Evolutionary conservation across 2,329 filamentous ascomycete genomes (phyloP), one percentile per base, ranked within the genome.

Genomic region (Xylaria digitata): DNA sequence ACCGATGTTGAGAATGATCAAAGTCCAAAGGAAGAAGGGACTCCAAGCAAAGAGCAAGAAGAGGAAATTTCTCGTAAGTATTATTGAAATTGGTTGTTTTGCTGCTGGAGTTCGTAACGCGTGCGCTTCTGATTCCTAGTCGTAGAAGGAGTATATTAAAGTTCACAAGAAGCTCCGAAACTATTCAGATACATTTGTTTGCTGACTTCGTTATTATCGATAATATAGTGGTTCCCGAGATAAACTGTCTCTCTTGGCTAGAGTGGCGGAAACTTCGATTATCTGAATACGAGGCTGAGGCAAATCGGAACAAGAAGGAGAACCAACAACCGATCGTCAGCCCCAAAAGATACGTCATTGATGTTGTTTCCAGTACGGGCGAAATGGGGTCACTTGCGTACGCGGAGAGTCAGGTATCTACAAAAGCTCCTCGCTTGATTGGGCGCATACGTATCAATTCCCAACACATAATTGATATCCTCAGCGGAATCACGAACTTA

Each of bases 371-470:
- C 15, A 42, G 48, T 23, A 26, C 13, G 13, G 59, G 50, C n/a
- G 46, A 50, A 8, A 37, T 53, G 50, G 42, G 30, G 2, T 15
- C 54, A 32, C 42, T 42, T 34, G 40, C 54, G 26, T 57, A 61
- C 53, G 34, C 52, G 15, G 61, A 62, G 13, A 65, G 30, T 19
- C 45, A 53, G 13, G 7, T 34, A 11, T 57, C 56, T 9, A 30
- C 40, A 1, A 62, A 60, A 42, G 45, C 46, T 6, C 30, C 45
- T 52, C 59, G 42, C n/a, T 54, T 54, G 15, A 19, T 30, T 46
- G 30, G 58, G 40, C 66, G 66, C 11, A 65, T 68, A 8, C 66
- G 61, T n/a, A 68, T 68, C 57, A 68, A 68, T 19, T 62, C 61
- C 17, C 56, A 65, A 30, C 62, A 68, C 17, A 56, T 68, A 15